Evolutionary conservation across 2,329 filamentous ascomycete species (phyloP).

Genomic region (Camillea tinctor): DNA sequence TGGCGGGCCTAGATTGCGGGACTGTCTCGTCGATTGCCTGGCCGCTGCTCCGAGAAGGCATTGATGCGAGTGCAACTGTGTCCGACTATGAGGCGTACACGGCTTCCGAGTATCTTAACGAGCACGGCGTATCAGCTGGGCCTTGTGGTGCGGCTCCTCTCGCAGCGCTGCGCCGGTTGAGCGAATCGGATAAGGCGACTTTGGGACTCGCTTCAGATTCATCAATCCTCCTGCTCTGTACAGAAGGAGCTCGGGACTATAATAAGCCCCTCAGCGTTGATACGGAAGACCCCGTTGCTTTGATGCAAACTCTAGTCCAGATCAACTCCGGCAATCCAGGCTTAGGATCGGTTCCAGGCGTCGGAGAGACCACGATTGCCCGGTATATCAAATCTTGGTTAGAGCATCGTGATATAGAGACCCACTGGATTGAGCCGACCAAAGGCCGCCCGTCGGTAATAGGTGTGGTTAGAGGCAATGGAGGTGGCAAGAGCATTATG

Average conservation of each 20-base stretch:
- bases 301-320: constrained; percentile 45
- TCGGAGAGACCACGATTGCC: constrained; percentile 46
- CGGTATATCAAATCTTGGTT: constrained; percentile 50
- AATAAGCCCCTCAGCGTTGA: constrained; percentile 38
- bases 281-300: constrained; percentile 38
- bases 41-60: constrained; percentile 40
- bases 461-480: constrained; percentile 45
- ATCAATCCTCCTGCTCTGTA: constrained; percentile 62
- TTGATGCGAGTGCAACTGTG: constrained; percentile 42
- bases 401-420: constrained; percentile 49
- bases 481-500: constrained; percentile 48
- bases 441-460: constrained; percentile 50
- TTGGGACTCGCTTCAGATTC: constrained; percentile 44
- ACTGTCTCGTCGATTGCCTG: constrained; percentile 47
- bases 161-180: constrained; percentile 45
- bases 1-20: constrained; percentile 51
- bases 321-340: constrained; percentile 51
- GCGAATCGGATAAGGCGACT: constrained; percentile 26
- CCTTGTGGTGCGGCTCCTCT: constrained; percentile 51
- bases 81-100: constrained; percentile 43
- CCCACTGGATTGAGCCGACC: constrained; percentile 46
- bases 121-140: constrained; percentile 39
- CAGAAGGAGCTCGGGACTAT: constrained; percentile 59
- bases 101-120: constrained; percentile 38
- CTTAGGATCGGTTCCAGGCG: constrained; percentile 40